Conservation (phyloP, 78 protist genomes). For the Dictyostelium brefeldianum region DNA sequence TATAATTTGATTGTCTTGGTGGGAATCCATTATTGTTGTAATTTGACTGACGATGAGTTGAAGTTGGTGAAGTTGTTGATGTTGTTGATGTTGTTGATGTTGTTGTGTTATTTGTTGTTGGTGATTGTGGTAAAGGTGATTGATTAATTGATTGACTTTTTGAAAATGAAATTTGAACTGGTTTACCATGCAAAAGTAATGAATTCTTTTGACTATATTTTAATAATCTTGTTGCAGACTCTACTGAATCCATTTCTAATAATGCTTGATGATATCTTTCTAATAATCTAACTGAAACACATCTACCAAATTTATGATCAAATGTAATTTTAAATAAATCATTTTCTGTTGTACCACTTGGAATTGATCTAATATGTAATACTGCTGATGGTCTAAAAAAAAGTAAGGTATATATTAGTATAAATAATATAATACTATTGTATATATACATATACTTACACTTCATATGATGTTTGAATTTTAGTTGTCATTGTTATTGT, state of each 20-base stretch:
- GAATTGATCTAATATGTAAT: slow-evolving; percentile 44
- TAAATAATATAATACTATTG: background rate
- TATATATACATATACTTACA: background rate
- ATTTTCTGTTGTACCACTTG: slow-evolving; percentile 51
- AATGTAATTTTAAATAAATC: slow-evolving; percentile 30
- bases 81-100: background rate
- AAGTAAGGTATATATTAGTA: background rate
- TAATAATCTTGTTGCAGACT: slow-evolving; percentile 50
- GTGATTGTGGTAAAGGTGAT: slow-evolving; percentile 6
- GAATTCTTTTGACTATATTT: slow-evolving; percentile 37
- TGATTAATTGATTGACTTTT: slow-evolving; percentile 57
- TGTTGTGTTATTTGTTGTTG: background rate
- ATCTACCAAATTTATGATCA: slow-evolving; percentile 49
- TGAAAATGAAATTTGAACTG: slow-evolving; percentile 43
- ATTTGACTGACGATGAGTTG: background rate
- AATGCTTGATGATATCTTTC: slow-evolving; percentile 78
- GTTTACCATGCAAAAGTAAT: slow-evolving; percentile 38
- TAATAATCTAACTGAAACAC: slow-evolving; percentile 45
- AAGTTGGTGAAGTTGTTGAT: background rate
- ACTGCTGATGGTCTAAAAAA: slow-evolving; percentile 70
- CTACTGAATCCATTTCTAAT: slow-evolving; percentile 66
- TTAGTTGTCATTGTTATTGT: background rate
- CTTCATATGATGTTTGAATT: background rate
- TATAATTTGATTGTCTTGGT: slow-evolving; percentile 8
- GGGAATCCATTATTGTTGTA: slow-evolving; percentile 12